These are phyloP conservation scores for California macrophylla DNA, from an alignment of 441 rosid genomes.

Conservation along the genomic window DNA sequence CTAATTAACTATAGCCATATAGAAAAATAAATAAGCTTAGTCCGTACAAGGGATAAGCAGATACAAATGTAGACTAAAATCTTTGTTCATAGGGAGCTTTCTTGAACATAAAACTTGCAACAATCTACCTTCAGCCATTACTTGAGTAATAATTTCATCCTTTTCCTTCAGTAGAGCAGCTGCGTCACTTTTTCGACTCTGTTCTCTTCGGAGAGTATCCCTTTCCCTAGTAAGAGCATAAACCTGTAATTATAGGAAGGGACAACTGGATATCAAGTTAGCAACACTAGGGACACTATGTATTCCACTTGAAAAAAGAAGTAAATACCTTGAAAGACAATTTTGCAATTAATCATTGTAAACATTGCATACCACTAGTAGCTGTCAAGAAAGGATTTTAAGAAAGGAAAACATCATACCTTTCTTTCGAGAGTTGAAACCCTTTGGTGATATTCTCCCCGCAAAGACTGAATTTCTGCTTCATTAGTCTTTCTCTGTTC, in stretches of 20 bases:
- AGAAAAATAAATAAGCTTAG: background rate
- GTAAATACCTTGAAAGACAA: background rate
- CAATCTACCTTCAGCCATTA: slow-evolving; percentile 93
- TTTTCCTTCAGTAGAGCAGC: slow-evolving; percentile 94
- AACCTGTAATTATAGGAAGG: slow-evolving; percentile 41
- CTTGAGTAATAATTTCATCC: slow-evolving; percentile 94
- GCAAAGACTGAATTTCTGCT: slow-evolving; percentile 86
- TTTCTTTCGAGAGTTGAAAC: slow-evolving; percentile 88
- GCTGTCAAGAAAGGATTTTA: background rate
- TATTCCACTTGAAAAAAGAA: background rate
- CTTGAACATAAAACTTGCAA: slow-evolving; percentile 16
- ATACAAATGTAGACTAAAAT: background rate
- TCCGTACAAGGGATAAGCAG: background rate
- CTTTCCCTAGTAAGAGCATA: slow-evolving; percentile 95
- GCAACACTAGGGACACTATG: background rate
- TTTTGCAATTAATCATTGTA: background rate
- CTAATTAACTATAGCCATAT: background rate
- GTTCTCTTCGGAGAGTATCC: slow-evolving; percentile 95
- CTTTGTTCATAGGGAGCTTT: background rate
- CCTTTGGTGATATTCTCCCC: slow-evolving; percentile 96
- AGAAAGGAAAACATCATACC: slow-evolving; percentile 29
- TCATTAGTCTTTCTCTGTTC: slow-evolving; percentile 76
- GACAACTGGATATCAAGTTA: background rate
- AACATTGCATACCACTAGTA: background rate
- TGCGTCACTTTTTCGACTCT: slow-evolving; percentile 81